Percentiles rank a stretch among this genome's conserved stretches.
phyloP scores from a whole-genome alignment of 83 land plant species.

The Larix sibirica region DNA sequence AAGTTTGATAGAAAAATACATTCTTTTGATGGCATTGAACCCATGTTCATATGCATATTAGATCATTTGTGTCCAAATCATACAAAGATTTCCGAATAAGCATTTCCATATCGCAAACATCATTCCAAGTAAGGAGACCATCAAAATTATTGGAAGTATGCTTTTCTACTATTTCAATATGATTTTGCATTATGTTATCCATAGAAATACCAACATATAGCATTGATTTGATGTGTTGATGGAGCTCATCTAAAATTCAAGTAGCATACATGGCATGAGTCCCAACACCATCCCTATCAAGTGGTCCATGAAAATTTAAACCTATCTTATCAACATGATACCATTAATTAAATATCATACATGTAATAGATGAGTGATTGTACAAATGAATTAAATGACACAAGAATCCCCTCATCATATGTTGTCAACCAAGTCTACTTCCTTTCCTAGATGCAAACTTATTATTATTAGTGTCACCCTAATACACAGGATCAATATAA shows the following conservation, averaged over 20 bases:
- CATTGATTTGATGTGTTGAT: slow-evolving; percentile 40
- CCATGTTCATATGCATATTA: slow-evolving; percentile 36
- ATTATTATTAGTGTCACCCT: slow-evolving; percentile 13
- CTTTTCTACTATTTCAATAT: slow-evolving; percentile 34
- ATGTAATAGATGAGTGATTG: slow-evolving; percentile 37
- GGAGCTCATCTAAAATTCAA: slow-evolving; percentile 38
- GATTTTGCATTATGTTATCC: slow-evolving; percentile 40
- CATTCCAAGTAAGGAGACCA: slow-evolving; percentile 45
- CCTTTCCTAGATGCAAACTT: slow-evolving; percentile 41
- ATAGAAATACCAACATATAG: slow-evolving; percentile 44
- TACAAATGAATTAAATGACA: slow-evolving; percentile 55
- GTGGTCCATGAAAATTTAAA: slow-evolving; percentile 41
- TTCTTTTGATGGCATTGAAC: slow-evolving; percentile 36
- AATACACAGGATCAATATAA: too few relatives aligned
- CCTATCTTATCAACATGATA: slow-evolving; percentile 41
- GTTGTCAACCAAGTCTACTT: slow-evolving; percentile 39
- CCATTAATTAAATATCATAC: slow-evolving; percentile 42
- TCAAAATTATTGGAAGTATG: slow-evolving; percentile 39
- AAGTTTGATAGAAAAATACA: slow-evolving; percentile 37
- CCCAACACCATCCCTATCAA: slow-evolving; percentile 36
- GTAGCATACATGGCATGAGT: slow-evolving; percentile 47
- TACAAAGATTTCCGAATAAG: slow-evolving; percentile 23
- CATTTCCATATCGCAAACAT: slow-evolving; percentile 43
- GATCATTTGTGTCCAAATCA: slow-evolving; percentile 34
- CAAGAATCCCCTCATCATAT: slow-evolving; percentile 48